Conservation (phyloP, 257 asterid genomes). For the Gentiana straminea region DNA sequence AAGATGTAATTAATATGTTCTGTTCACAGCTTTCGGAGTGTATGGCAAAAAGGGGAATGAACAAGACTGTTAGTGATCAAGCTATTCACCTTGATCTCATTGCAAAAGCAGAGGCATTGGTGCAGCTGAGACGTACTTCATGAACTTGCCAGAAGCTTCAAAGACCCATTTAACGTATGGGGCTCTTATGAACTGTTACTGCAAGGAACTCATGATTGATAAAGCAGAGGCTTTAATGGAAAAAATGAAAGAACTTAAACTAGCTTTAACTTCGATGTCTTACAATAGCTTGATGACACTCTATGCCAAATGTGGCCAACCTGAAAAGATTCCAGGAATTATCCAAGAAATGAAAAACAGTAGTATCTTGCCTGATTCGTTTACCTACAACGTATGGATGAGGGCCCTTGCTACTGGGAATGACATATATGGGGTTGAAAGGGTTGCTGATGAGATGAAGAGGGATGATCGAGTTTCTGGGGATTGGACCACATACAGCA, state of each 20-base stretch:
- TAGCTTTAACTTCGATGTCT: conserved; percentile 65
- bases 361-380: conserved; percentile 58
- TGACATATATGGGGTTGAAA: conserved; percentile 74
- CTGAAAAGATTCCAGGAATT: conserved; percentile 48
- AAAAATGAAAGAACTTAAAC: conserved; percentile 80
- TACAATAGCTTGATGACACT: conserved; percentile 89
- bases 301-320: conserved; percentile 41
- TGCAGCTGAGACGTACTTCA: conserved; percentile 72
- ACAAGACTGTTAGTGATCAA: conserved; percentile 79
- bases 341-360: conserved; percentile 80
- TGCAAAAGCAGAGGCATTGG: conserved; percentile 52
- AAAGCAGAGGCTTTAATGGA: conserved; percentile 60
- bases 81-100: conserved; percentile 84
- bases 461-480: conserved; percentile 77
- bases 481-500: conserved; percentile 95
- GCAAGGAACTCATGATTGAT: conserved; percentile 63
- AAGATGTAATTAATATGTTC: conserved; percentile 4
- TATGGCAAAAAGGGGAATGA: conserved; percentile 77
- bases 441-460: conserved; percentile 90
- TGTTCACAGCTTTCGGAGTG: conserved; percentile 63
- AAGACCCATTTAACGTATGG: conserved; percentile 71
- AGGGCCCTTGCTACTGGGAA: conserved; percentile 74
- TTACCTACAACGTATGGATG: conserved; percentile 89
- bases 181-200: conserved; percentile 86
- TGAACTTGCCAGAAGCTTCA: conserved; percentile 59